Evolutionary conservation across 2,329 filamentous ascomycete species (phyloP).

Genomic region (Fusarium cyanostomum): DNA sequence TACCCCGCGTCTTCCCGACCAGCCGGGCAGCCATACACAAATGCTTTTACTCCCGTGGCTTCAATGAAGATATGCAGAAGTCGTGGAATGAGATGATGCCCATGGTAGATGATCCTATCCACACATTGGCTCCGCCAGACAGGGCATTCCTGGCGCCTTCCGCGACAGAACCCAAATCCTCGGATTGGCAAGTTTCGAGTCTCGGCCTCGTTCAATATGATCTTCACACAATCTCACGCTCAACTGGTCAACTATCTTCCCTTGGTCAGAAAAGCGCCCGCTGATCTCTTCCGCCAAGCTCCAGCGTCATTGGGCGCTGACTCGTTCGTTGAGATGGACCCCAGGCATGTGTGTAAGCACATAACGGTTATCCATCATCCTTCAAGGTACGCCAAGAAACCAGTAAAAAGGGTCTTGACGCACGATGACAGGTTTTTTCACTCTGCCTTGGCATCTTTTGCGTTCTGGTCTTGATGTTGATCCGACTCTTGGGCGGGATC

Average conservation of each 20-base stretch:
- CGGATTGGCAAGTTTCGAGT: background rate
- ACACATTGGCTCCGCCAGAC: no score
- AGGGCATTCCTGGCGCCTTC: background rate
- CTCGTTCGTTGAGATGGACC: background rate
- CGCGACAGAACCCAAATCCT: background rate
- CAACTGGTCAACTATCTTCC: background rate
- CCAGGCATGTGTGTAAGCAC: no score
- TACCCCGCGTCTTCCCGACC: constrained; percentile 28
- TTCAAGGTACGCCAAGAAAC: constrained; percentile 10
- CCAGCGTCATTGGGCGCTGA: background rate
- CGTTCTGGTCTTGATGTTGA: background rate
- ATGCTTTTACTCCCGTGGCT: no score
- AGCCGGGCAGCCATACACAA: no score
- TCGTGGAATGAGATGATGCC: background rate
- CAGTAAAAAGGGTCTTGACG: background rate
- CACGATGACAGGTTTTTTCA: background rate
- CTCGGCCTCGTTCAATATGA: background rate
- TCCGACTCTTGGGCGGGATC: background rate
- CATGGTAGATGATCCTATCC: background rate
- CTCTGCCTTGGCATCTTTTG: no score
- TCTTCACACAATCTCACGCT: background rate
- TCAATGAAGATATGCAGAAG: background rate
- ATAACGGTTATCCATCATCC: background rate
- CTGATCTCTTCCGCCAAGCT: constrained; percentile 8
- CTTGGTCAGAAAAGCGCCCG: background rate